Evolutionary conservation across 352 stramenopile species (phyloP).

Genomic region (Phytophthora pinifolia): DNA sequence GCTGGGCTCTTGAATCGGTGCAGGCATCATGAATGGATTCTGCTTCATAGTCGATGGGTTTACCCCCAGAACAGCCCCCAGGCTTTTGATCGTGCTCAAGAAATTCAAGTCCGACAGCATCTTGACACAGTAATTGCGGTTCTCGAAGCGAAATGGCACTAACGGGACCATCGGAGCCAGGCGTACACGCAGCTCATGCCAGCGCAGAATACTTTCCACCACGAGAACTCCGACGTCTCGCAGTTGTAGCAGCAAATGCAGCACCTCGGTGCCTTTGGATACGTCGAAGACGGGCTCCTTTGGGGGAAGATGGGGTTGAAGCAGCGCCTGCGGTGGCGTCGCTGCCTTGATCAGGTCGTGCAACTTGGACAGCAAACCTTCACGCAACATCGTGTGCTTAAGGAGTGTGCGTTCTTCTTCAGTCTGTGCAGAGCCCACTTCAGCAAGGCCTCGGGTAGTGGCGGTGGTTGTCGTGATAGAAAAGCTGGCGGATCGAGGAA

Average conservation of each 20-base stretch:
- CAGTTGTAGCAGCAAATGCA: slow-evolving; percentile 68
- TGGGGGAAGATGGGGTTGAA: slow-evolving; percentile 21
- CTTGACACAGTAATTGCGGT: slow-evolving; percentile 67
- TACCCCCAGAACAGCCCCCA: slow-evolving; percentile 59
- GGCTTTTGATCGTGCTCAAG: slow-evolving; percentile 44
- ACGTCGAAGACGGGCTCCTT: slow-evolving; percentile 38
- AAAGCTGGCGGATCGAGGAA: slow-evolving; percentile 24
- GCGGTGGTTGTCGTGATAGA: slow-evolving; percentile 22
- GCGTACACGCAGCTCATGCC: slow-evolving; percentile 41
- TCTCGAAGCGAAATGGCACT: slow-evolving; percentile 49
- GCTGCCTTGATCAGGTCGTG: slow-evolving; percentile 36
- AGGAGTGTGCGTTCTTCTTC: slow-evolving; percentile 38
- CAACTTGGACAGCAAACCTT: slow-evolving; percentile 58
- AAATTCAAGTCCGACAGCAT: slow-evolving; percentile 85
- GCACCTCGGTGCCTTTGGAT: slow-evolving; percentile 50
- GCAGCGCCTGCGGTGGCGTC: slow-evolving; percentile 20
- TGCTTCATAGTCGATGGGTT: slow-evolving; percentile 59
- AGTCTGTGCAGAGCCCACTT: slow-evolving; percentile 26
- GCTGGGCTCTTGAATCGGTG: slow-evolving; percentile 60
- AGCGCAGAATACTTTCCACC: slow-evolving; percentile 52
- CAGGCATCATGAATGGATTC: slow-evolving; percentile 87
- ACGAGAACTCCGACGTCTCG: slow-evolving; percentile 58
- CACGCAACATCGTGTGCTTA: slow-evolving; percentile 59
- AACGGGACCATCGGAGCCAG: slow-evolving; percentile 26
- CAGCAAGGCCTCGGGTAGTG: slow-evolving; percentile 21